Conservation (phyloP, 495 filamentous ascomycete species). For the Talaromyces proteolyticus region DNA sequence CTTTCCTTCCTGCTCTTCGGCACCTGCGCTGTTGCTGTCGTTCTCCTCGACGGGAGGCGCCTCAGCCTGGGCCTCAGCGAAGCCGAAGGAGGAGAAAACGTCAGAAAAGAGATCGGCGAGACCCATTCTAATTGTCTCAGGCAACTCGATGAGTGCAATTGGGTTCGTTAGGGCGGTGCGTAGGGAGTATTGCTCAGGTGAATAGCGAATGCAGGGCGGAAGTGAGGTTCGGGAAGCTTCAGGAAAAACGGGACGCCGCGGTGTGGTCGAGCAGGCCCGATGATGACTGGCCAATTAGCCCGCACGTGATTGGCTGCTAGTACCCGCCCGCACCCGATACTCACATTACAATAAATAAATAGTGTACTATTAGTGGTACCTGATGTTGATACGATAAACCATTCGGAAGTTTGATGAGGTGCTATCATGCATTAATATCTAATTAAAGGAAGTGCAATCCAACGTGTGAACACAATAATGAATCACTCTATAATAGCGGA, state of each 20-base stretch:
- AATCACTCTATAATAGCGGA: too few relatives aligned
- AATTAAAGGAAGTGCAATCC: too few relatives aligned
- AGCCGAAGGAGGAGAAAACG: conserved; percentile 49
- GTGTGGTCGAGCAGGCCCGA: conserved; percentile 22
- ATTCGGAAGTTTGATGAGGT: too few relatives aligned
- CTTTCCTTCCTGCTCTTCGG: conserved; percentile 46
- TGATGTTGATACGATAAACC: too few relatives aligned
- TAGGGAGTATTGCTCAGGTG: not conserved
- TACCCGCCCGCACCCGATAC: conserved; percentile 7
- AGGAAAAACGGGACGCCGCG: conserved; percentile 7
- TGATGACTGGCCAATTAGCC: conserved; percentile 36
- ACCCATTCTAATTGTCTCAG: conserved; percentile 44
- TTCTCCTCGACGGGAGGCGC: conserved; percentile 45
- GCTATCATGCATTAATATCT: too few relatives aligned
- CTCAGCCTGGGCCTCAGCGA: conserved; percentile 57
- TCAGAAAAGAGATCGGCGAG: conserved; percentile 60
- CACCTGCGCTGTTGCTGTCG: conserved; percentile 38
- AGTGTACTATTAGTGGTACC: too few relatives aligned
- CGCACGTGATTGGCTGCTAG: conserved; percentile 39
- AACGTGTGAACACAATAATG: too few relatives aligned
- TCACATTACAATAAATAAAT: too few relatives aligned
- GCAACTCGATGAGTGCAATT: conserved; percentile 7
- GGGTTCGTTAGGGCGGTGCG: not conserved
- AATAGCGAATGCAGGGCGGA: not conserved
- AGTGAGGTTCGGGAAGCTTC: conserved; percentile 2